Evolutionary conservation across 306 rosid species (phyloP).

Genomic region (Acacia acuminata): DNA sequence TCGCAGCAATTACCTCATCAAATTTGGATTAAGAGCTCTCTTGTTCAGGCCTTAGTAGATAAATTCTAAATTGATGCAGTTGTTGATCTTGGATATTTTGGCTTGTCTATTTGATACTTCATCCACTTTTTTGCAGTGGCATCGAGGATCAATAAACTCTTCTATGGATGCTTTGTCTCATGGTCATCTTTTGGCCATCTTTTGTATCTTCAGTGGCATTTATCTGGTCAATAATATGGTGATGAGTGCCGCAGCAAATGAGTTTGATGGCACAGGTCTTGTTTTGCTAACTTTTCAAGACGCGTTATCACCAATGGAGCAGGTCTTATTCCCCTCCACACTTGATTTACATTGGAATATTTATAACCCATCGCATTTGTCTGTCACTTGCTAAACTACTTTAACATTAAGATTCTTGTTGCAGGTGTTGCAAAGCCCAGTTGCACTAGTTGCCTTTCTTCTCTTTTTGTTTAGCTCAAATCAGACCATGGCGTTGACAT

Average conservation of each 20-base stretch:
- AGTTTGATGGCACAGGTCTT: constrained; percentile 59
- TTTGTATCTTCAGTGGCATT: constrained; percentile 73
- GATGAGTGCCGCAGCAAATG: constrained; percentile 68
- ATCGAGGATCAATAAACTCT: constrained; percentile 49
- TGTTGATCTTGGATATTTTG: constrained; percentile 5
- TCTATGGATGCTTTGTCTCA: constrained; percentile 73
- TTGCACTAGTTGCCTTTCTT: constrained; percentile 57
- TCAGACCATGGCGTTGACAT: constrained; percentile 66
- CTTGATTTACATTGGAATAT: constrained; percentile 14
- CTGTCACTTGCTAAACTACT: constrained; percentile 20
- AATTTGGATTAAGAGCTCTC: neutral
- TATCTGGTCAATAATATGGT: constrained; percentile 70
- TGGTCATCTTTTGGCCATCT: constrained; percentile 72
- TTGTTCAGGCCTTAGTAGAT: neutral
- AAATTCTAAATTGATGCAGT: neutral
- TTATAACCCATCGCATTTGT: constrained; percentile 3
- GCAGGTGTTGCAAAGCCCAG: constrained; percentile 75
- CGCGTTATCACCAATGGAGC: constrained; percentile 72
- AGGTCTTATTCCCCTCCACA: constrained; percentile 52
- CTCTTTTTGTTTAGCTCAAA: constrained; percentile 74
- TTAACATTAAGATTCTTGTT: constrained; percentile 30
- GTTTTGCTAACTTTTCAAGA: constrained; percentile 79
- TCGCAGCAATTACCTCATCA: neutral
- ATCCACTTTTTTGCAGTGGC: constrained; percentile 53
- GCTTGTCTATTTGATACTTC: constrained; percentile 39